Base-by-base conservation (phyloP, 2,329 filamentous ascomycete species). In the Cylindrodendrum hubeiense region DNA sequence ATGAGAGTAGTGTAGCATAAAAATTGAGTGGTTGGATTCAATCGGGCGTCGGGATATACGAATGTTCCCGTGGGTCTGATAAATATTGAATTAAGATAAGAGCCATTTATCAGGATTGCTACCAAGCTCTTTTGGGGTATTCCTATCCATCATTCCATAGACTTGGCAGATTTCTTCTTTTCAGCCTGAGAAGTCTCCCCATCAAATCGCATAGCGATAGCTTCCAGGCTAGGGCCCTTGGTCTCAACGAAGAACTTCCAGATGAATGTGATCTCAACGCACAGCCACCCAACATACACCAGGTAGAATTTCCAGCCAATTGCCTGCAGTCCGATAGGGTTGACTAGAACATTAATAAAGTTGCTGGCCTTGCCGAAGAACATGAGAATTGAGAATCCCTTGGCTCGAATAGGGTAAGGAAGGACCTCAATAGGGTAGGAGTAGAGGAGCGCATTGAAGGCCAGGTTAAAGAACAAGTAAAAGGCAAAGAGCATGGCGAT, bases 261-360 rank as follows among this genome's bases (percentile, higher is more conserved):
- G 2, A 71, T 73, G 54, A 86, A 73, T 49, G 87, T 83, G 68
- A 79, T 85, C 60, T 89, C 82, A 0, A 83, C 81, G 0, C 79
- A 77, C 2, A 84, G 60, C 1, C 82, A 79, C 8, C 79, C 81
- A 44, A 86, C 84, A 60, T 89, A 89, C 15, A 89, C 80, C 65
- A 89, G 85, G 76, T 89, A 89, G 66, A 85, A 89, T 68, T 79
- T 83, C 81, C 85, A 89, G 0, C 80, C 79, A 28, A 88, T 82
- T 3, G 81, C 72, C 0, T 79, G 81, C 0, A 89, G 74, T 0
- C 83, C 87, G 54, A 85, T 84, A 0, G 87, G 87, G 33, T 85
- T 84, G 17, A 89, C 85, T 78, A 71, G 26, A 28, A 28, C 5
- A 34, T 78, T 77, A 3, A 77, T 69, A 41, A 78, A 76, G 0